These are phyloP conservation scores for Babesia sp. DNA, from an alignment of 169 alveolate genomes.

Conservation along the genomic window DNA sequence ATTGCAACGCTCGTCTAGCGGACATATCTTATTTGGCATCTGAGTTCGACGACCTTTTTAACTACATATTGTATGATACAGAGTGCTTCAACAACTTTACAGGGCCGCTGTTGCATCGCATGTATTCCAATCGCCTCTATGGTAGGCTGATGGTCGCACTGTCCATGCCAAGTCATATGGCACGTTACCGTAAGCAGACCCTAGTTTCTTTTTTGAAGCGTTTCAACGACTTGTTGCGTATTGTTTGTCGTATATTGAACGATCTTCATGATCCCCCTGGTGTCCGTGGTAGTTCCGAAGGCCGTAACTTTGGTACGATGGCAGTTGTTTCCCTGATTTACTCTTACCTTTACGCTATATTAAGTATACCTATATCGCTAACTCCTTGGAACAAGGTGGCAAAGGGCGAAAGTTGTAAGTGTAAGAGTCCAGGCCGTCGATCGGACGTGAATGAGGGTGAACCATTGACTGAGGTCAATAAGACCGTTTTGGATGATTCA, in stretches of 20 bases:
- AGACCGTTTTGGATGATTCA: neutral
- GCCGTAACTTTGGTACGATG: constrained; percentile 33
- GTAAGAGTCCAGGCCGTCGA: neutral
- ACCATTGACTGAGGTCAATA: neutral
- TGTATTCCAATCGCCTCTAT: constrained; percentile 39
- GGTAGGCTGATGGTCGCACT: constrained; percentile 44
- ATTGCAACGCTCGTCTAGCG: constrained; percentile 29
- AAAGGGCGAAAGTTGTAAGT: constrained; percentile 15
- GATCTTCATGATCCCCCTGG: neutral
- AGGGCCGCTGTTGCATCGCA: constrained; percentile 41
- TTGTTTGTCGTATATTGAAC: constrained; percentile 50
- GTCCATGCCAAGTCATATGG: constrained; percentile 30
- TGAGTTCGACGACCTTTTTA: constrained; percentile 56
- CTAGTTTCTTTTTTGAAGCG: constrained; percentile 24
- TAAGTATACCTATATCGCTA: constrained; percentile 47
- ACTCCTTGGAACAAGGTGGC: constrained; percentile 52
- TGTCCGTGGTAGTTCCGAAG: neutral
- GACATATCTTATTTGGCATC: constrained; percentile 46
- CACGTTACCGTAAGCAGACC: constrained; percentile 15
- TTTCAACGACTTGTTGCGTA: constrained; percentile 32
- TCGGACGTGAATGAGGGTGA: neutral
- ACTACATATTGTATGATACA: constrained; percentile 35
- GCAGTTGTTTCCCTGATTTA: constrained; percentile 46
- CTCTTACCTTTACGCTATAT: constrained; percentile 60
- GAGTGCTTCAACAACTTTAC: constrained; percentile 55